phyloP scores from a whole-genome alignment of 805 yeast genomes.

The Yamadazyma akitaensis region DNA sequence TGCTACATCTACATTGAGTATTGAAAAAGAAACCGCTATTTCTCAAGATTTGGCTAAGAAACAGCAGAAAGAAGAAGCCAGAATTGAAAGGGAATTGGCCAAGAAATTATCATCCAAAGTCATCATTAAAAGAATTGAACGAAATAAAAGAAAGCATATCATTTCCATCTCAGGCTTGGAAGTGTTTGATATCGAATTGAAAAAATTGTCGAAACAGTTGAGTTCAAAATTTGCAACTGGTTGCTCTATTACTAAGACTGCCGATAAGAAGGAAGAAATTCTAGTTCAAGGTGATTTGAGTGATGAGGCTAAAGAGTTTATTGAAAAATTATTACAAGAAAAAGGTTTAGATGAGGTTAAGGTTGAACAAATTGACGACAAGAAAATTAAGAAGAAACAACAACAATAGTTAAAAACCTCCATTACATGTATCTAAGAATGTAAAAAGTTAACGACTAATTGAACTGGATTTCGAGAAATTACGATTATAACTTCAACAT shows the following conservation, averaged over 20 bases:
- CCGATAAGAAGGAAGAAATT: constrained; percentile 88
- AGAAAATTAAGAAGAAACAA: constrained; percentile 55
- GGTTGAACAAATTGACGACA: constrained; percentile 85
- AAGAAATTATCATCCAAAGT: constrained; percentile 79
- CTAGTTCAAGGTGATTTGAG: constrained; percentile 93
- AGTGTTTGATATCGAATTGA: constrained; percentile 83
- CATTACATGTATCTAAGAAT: background rate
- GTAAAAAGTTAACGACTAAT: background rate
- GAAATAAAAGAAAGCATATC: constrained; percentile 85
- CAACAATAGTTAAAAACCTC: constrained; percentile 1
- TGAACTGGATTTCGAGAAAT: background rate
- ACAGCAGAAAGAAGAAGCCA: constrained; percentile 82
- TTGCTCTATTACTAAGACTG: constrained; percentile 84
- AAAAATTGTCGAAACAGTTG: constrained; percentile 86
- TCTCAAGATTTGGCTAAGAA: constrained; percentile 78
- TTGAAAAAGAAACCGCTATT: constrained; percentile 79
- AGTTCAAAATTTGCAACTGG: constrained; percentile 96
- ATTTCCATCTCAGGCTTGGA: constrained; percentile 86
- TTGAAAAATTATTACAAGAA: constrained; percentile 67
- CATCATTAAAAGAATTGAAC: constrained; percentile 77
- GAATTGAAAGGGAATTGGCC: constrained; percentile 78
- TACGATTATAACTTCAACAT: background rate
- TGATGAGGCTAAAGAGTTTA: constrained; percentile 80
- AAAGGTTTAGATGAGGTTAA: constrained; percentile 81
- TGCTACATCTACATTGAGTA: constrained; percentile 57